These are phyloP conservation scores for Pythium periplocum DNA, from an alignment of 352 stramenopile species.

Conservation along the genomic window DNA sequence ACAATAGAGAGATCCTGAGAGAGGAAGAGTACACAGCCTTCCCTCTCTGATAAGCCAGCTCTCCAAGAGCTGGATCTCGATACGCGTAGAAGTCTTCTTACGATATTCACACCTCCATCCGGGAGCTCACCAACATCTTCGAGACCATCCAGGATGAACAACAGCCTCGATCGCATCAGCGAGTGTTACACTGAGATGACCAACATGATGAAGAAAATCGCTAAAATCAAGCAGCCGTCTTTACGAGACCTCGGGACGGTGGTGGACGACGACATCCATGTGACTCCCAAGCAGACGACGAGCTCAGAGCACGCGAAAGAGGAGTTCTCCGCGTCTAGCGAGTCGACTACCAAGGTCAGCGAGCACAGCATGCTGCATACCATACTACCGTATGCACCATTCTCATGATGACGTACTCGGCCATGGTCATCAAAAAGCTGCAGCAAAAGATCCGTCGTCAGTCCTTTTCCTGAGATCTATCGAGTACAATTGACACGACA, in stretches of 20 bases:
- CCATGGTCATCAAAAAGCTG: constrained; percentile 41
- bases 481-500: too few species aligned
- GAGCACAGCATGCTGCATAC: neutral
- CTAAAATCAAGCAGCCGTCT: constrained; percentile 60
- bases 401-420: constrained; percentile 14
- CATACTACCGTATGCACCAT: neutral
- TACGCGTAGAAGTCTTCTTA: too few species aligned
- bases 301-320: constrained; percentile 32
- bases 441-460: constrained; percentile 52
- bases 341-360: neutral
- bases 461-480: constrained; percentile 29
- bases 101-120: too few species aligned
- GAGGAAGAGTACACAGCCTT: too few species aligned
- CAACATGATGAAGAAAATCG: constrained; percentile 79
- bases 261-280: constrained; percentile 34
- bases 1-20: too few species aligned
- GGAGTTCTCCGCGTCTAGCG: constrained; percentile 30
- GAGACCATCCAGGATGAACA: neutral
- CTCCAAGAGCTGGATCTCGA: too few species aligned
- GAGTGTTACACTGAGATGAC: constrained; percentile 78
- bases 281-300: constrained; percentile 18
- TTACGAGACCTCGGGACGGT: constrained; percentile 23
- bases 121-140: too few species aligned
- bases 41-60: too few species aligned
- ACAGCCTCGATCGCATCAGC: constrained; percentile 61